Base-by-base conservation (phyloP, 2,329 filamentous ascomycete genomes). In the Fusarium redolens region DNA sequence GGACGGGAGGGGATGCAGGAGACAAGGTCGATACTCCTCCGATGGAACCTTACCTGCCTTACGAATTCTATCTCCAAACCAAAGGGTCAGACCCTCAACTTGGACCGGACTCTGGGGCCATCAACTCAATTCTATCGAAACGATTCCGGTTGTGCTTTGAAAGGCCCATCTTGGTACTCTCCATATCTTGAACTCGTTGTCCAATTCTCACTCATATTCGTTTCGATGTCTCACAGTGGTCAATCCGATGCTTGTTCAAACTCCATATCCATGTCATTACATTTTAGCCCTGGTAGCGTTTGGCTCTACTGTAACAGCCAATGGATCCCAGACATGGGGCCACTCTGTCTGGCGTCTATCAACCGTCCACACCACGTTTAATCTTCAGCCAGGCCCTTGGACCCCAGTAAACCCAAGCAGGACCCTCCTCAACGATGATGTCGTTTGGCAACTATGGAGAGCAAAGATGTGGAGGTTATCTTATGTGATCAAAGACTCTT, bases 311-410 rank as follows among this genome's bases (percentile, higher is more conserved):
- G 41, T 56, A 56, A 40, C 58, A 54, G 50, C 67, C 75, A 77
- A 77, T 77, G 65, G 65, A 66, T 38, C 63, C 57, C 52, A 64
- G 45, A 60, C 45, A 77, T 74, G 71, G 72, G 71, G 57, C 73
- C 75, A 76, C 73, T 54, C 73, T 54, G 50, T 64, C 73, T 61
- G 61, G 69, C 63, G 69, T 75, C 69, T 65, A 61, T 76, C 73
- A 76, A 73, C 67, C 67, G 45, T 68, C 67, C 73, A 73, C 67
- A 70, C 75, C 71, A 77, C 66, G 58, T 56, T 69, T 61, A 66
- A 61, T 63, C 47, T 55, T 44, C 33, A 35, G 48, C 62, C 61
- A 43, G 57, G 41, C 50, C 50, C 51, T 69, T 40, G 30, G 55
- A 50, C 57, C 61, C 63, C 52, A 38, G 56, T 44, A 61, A 31